These are phyloP conservation scores for Aspergillus sp. DNA, from an alignment of 2,329 filamentous ascomycete genomes.

Conservation along the genomic window DNA sequence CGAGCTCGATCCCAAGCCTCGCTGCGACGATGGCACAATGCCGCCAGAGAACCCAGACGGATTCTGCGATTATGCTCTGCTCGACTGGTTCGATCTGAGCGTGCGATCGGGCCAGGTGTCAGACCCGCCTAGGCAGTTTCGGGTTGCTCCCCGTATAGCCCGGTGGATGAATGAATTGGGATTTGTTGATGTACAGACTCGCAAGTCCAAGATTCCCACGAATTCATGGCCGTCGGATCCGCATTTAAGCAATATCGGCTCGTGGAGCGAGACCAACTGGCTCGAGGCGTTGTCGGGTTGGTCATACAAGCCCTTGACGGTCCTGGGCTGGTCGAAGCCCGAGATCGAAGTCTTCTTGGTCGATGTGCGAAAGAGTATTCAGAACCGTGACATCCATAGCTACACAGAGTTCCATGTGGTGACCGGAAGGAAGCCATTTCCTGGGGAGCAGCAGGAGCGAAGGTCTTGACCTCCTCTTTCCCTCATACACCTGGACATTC, in stretches of 20 bases:
- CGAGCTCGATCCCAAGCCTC: slow-evolving; percentile 40
- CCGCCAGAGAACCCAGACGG: slow-evolving; percentile 35
- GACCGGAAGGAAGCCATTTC: slow-evolving; percentile 28
- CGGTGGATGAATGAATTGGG: slow-evolving; percentile 51
- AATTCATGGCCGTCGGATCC: slow-evolving; percentile 47
- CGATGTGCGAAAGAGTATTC: slow-evolving; percentile 36
- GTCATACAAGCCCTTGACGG: slow-evolving; percentile 38
- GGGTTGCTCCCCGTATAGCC: slow-evolving; percentile 49
- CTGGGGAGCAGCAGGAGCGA: slow-evolving; percentile 15
- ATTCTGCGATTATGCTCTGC: slow-evolving; percentile 33
- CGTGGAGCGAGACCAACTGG: slow-evolving; percentile 43
- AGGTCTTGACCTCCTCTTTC: slow-evolving; percentile 3
- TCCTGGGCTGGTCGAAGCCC: slow-evolving; percentile 38
- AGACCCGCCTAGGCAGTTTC: slow-evolving; percentile 41
- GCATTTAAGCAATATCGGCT: slow-evolving; percentile 43
- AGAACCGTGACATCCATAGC: slow-evolving; percentile 34
- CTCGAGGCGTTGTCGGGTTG: slow-evolving; percentile 38
- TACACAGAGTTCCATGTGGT: slow-evolving; percentile 37
- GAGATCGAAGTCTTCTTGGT: slow-evolving; percentile 44
- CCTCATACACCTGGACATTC: not conserved
- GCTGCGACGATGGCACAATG: slow-evolving; percentile 51
- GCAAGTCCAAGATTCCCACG: slow-evolving; percentile 47
- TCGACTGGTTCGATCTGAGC: slow-evolving; percentile 43
- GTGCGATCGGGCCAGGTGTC: slow-evolving; percentile 39
- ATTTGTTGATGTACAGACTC: slow-evolving; percentile 51